Evolutionary conservation across 2,329 filamentous ascomycete genomes (phyloP).

Genomic region (Hawksworthiomyces lignivorus): DNA sequence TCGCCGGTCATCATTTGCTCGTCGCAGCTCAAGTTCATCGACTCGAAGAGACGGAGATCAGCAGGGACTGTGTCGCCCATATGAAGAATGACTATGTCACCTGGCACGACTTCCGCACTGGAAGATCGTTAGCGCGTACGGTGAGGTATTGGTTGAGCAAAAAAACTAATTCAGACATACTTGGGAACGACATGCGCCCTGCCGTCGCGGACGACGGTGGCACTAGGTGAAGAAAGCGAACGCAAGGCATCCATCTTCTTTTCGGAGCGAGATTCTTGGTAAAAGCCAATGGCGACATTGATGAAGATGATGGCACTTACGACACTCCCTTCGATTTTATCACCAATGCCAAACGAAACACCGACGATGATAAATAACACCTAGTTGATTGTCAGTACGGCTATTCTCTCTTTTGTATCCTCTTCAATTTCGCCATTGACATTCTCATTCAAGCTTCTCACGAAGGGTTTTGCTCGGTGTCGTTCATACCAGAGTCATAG

Average conservation of each 20-base stretch:
- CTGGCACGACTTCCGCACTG: constrained; percentile 59
- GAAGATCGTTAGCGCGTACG: not conserved
- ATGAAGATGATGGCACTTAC: constrained; percentile 37
- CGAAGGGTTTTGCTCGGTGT: not conserved
- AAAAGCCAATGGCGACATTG: constrained; percentile 62
- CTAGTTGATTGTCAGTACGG: constrained; percentile 34
- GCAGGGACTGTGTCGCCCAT: constrained; percentile 70
- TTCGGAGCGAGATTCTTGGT: constrained; percentile 56
- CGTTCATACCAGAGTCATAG: constrained; percentile 60
- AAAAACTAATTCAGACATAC: constrained; percentile 47
- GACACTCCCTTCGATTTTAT: constrained; percentile 27
- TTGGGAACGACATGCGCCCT: constrained; percentile 49
- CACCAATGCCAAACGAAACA: constrained; percentile 57
- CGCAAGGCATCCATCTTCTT: constrained; percentile 59
- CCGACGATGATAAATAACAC: constrained; percentile 73
- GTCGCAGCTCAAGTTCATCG: constrained; percentile 73
- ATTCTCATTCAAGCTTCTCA: no score
- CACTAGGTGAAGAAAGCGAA: constrained; percentile 55
- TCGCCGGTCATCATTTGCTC: constrained; percentile 72
- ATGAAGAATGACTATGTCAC: constrained; percentile 59
- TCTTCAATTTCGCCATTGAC: not conserved
- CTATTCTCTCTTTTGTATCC: no score
- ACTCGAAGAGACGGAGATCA: constrained; percentile 61
- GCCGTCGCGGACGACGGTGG: constrained; percentile 53
- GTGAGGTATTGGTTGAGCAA: not conserved